Percentiles rank a stretch among this genome's conserved stretches.
phyloP scores from a whole-genome alignment of 768 basidiomycete species.

The Xerocomellus intermedius region DNA sequence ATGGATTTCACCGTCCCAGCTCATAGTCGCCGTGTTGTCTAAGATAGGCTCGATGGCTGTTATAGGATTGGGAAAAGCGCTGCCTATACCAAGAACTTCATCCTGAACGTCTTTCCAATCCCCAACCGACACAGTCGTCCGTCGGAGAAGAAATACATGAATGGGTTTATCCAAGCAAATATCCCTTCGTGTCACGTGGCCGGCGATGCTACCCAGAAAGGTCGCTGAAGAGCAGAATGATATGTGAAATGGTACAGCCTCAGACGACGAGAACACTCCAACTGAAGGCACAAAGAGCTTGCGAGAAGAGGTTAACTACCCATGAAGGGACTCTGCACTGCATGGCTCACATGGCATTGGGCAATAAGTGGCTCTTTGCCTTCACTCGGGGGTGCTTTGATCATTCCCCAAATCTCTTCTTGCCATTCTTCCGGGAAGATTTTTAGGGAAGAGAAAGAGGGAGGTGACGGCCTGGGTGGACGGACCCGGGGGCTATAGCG shows the following conservation, averaged over 20 bases:
- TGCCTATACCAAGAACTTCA: constrained; percentile 48
- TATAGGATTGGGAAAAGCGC: constrained; percentile 36
- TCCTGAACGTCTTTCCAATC: constrained; percentile 14
- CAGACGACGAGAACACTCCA: constrained; percentile 54
- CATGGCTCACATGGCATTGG: constrained; percentile 30
- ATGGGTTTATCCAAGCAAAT: constrained; percentile 29
- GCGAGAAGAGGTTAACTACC: background rate
- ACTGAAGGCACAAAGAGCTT: constrained; percentile 64
- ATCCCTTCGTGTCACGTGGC: constrained; percentile 6
- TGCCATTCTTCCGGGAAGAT: constrained; percentile 33
- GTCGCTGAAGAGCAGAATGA: constrained; percentile 52
- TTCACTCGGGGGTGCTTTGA: constrained; percentile 5
- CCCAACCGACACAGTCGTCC: constrained; percentile 41
- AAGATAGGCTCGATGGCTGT: constrained; percentile 34
- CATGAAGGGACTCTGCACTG: background rate
- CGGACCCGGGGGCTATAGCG: constrained; percentile 31
- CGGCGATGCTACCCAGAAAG: constrained; percentile 27
- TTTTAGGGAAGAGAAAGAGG: constrained; percentile 26
- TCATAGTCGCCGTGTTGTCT: constrained; percentile 39
- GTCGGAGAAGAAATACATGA: constrained; percentile 57
- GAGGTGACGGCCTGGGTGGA: constrained; percentile 30
- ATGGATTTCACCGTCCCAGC: constrained; percentile 61
- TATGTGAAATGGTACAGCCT: constrained; percentile 64
- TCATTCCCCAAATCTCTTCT: constrained; percentile 33
- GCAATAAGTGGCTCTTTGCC: constrained; percentile 16